These are phyloP conservation scores for Hemileccinum impolitum DNA, from an alignment of 768 basidiomycete species.

Conservation along the genomic window DNA sequence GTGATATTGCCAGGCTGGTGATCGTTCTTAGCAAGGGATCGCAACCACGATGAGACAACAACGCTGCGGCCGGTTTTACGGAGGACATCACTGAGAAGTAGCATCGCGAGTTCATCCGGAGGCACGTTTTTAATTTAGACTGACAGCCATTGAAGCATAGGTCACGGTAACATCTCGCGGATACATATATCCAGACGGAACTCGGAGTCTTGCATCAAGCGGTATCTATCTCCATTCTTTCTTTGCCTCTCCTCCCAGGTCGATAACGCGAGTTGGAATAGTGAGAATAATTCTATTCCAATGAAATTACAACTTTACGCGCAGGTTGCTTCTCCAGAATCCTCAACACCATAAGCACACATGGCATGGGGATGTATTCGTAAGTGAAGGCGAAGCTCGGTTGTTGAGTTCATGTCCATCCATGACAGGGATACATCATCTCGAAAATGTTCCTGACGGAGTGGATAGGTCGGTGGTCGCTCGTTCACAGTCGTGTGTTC, in stretches of 20 bases:
- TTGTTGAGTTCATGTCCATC: conserved; percentile 16
- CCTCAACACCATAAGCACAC: not conserved
- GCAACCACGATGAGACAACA: too few species aligned
- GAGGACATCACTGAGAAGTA: too few species aligned
- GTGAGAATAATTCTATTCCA: not conserved
- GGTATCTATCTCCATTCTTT: not conserved
- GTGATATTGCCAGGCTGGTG: too few species aligned
- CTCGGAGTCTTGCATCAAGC: not conserved
- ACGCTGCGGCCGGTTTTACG: not conserved
- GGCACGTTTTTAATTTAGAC: not conserved
- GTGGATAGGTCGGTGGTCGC: conserved; percentile 26
- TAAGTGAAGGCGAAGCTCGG: conserved; percentile 15
- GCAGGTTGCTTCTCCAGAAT: not conserved
- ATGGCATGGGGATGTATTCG: conserved; percentile 36
- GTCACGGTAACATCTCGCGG: not conserved
- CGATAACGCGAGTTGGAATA: not conserved
- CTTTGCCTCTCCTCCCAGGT: not conserved
- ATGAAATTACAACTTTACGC: too few species aligned
- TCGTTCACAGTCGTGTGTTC: not conserved
- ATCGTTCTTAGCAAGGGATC: too few species aligned
- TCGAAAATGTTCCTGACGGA: conserved; percentile 44
- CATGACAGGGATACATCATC: conserved; percentile 38
- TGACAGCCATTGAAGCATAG: too few species aligned
- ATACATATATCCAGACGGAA: not conserved
- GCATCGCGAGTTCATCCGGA: too few species aligned